Conservation (phyloP, 371 early-diverging fungal genomes). For the Syncephalastrum monosporum region DNA sequence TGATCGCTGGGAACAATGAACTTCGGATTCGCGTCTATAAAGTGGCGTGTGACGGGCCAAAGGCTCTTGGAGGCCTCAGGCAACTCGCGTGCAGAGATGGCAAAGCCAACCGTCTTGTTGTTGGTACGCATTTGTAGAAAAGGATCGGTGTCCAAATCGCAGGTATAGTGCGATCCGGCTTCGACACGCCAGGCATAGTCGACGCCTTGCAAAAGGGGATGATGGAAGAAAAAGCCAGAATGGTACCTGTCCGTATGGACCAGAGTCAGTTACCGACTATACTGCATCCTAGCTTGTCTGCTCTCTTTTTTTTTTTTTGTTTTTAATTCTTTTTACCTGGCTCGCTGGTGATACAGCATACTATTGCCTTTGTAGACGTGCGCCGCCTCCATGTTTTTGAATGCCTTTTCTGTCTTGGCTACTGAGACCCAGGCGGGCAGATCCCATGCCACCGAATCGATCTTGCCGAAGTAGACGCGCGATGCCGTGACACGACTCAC, state of each 20-base stretch:
- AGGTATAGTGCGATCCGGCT: constrained; percentile 82
- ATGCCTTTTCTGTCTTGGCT: constrained; percentile 17
- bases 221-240: constrained; percentile 85
- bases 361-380: constrained; percentile 22
- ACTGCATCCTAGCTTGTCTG: too few relatives aligned
- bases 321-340: constrained; percentile 9
- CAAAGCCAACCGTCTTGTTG: constrained; percentile 76
- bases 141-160: constrained; percentile 86
- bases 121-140: constrained; percentile 79
- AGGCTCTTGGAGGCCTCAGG: constrained; percentile 78
- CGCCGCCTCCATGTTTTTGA: constrained; percentile 16
- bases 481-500: constrained; percentile 22
- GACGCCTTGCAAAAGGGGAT: constrained; percentile 72
- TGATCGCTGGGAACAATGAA: constrained; percentile 12
- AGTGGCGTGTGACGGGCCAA: constrained; percentile 68
- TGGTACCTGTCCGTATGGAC: constrained; percentile 55
- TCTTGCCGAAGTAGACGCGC: constrained; percentile 41
- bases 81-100: constrained; percentile 76
- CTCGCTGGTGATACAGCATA: constrained; percentile 17
- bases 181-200: constrained; percentile 97
- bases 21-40: constrained; percentile 38
- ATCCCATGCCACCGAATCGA: constrained; percentile 41
- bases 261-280: too few relatives aligned
- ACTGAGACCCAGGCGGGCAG: constrained; percentile 45
- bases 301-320: neutral